Evolutionary conservation across 306 rosid genomes (phyloP).

Genomic region (Dryas alaskensis): DNA sequence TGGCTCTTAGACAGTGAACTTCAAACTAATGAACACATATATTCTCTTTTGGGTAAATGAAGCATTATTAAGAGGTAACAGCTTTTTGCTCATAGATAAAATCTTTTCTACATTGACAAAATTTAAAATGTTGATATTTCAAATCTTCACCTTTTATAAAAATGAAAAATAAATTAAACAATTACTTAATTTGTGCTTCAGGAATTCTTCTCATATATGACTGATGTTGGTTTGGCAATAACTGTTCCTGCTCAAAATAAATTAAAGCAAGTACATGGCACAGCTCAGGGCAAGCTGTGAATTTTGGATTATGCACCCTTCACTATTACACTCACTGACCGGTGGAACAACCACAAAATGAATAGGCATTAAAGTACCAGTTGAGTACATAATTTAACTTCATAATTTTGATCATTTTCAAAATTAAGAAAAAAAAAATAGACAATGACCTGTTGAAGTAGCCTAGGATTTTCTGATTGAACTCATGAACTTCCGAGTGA

Average conservation of each 20-base stretch:
- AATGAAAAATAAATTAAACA: neutral
- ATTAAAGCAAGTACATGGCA: neutral
- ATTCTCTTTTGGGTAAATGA: neutral
- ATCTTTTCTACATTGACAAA: neutral
- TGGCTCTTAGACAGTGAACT: neutral
- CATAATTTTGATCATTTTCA: neutral
- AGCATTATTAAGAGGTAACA: neutral
- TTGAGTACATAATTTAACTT: neutral
- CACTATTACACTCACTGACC: neutral
- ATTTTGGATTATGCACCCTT: neutral
- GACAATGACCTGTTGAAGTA: neutral
- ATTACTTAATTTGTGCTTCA: neutral
- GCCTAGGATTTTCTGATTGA: constrained; percentile 3
- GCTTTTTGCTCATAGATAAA: neutral
- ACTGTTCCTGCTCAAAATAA: neutral
- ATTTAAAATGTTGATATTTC: neutral
- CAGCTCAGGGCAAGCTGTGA: neutral
- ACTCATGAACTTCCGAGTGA: constrained; percentile 5
- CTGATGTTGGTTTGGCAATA: neutral
- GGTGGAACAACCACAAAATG: neutral
- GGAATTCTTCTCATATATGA: neutral
- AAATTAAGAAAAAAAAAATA: neutral
- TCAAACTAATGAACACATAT: no score
- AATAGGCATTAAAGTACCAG: neutral
- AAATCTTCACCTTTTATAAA: neutral